These are phyloP conservation scores for Entomortierella lignicola DNA, from an alignment of 192 early-diverging fungal genomes.

Conservation along the genomic window DNA sequence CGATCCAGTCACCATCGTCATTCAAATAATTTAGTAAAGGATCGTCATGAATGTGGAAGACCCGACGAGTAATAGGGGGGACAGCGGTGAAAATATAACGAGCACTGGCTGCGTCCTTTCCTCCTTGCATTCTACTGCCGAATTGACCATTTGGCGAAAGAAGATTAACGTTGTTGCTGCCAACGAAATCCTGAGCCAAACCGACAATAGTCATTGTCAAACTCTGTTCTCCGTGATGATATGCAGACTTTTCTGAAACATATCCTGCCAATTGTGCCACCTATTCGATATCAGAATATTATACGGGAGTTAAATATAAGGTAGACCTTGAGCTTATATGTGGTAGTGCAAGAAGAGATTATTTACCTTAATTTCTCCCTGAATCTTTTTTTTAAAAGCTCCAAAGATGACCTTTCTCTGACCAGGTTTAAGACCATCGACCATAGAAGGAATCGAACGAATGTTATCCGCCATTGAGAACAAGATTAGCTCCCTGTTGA, in stretches of 20 bases:
- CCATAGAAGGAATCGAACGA: conserved; percentile 92
- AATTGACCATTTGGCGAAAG: conserved; percentile 91
- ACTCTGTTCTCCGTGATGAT: conserved; percentile 95
- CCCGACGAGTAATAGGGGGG: conserved; percentile 73
- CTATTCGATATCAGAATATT: conserved; percentile 13
- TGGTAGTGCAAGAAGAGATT: too few relatives aligned
- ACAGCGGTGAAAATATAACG: conserved; percentile 96
- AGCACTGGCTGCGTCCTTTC: conserved; percentile 94
- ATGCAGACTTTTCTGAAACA: conserved; percentile 88
- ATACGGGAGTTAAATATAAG: background rate
- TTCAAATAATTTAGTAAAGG: conserved; percentile 82
- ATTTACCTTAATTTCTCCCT: conserved; percentile 82
- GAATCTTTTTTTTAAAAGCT: conserved; percentile 85
- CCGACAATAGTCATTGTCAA: conserved; percentile 88
- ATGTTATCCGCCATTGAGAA: conserved; percentile 96
- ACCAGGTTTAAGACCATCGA: conserved; percentile 97
- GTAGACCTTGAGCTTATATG: too few relatives aligned
- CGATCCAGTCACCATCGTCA: conserved; percentile 91
- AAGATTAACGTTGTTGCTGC: conserved; percentile 93
- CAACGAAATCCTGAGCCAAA: conserved; percentile 95
- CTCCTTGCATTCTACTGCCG: conserved; percentile 88
- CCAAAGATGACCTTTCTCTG: conserved; percentile 95
- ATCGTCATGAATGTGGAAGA: conserved; percentile 89
- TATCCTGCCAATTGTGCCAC: conserved; percentile 90
- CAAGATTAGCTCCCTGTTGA: conserved; percentile 94